phyloP scores from a whole-genome alignment of 106 monocot genomes.

The Acorus calamus region DNA sequence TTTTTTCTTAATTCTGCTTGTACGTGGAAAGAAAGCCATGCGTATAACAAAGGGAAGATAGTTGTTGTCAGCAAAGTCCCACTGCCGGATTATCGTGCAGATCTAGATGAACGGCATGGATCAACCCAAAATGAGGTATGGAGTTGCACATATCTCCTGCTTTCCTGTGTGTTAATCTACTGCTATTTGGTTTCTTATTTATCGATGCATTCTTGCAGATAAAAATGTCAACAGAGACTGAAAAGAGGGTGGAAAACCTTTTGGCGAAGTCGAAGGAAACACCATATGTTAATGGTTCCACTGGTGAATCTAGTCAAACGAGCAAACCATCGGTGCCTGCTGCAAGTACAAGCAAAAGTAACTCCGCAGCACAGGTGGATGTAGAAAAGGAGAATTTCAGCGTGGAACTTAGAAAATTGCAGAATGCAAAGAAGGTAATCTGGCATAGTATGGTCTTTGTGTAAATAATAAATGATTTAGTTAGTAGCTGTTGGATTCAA shows the following conservation, averaged over 20 bases:
- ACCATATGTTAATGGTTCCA: constrained; percentile 10
- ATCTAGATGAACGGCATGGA: constrained; percentile 97
- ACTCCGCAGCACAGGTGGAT: constrained; percentile 16
- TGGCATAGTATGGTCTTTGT: neutral
- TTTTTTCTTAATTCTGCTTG: constrained; percentile 12
- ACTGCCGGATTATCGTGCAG: constrained; percentile 91
- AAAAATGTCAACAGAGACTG: constrained; percentile 83
- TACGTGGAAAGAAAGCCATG: constrained; percentile 73
- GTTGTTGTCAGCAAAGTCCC: constrained; percentile 93
- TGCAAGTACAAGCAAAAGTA: constrained; percentile 7
- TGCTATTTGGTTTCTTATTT: neutral
- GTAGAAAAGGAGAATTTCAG: constrained; percentile 43
- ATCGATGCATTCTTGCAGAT: constrained; percentile 34
- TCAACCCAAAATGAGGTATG: constrained; percentile 90
- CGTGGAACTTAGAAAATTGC: constrained; percentile 59
- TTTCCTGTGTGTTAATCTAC: neutral
- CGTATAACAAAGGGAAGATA: constrained; percentile 87
- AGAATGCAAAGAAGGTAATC: constrained; percentile 69
- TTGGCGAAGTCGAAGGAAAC: constrained; percentile 47
- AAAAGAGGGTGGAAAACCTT: constrained; percentile 70
- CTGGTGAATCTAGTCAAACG: constrained; percentile 31
- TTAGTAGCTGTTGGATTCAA: neutral
- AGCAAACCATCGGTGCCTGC: constrained; percentile 13
- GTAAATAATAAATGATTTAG: neutral
- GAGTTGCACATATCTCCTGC: neutral